Evolutionary conservation across 2,329 filamentous ascomycete species (phyloP).

Genomic region (Pyrenochaeta sp.): DNA sequence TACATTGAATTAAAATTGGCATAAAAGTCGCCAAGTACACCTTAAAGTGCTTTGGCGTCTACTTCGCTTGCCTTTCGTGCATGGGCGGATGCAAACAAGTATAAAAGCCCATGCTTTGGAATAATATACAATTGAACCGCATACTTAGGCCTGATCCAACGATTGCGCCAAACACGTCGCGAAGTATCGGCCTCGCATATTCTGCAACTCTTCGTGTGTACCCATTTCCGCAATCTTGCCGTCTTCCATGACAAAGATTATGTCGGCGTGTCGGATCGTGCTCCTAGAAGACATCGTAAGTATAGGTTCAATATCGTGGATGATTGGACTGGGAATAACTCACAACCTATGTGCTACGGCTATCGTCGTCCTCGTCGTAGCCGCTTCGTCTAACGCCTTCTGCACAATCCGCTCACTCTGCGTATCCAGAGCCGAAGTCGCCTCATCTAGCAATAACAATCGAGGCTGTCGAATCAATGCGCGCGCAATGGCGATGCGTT

Average conservation of each 20-base stretch:
- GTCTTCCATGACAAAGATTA: conserved; percentile 50
- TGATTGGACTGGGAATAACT: conserved; percentile 1
- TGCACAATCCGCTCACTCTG: conserved; percentile 33
- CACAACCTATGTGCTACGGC: conserved; percentile 59
- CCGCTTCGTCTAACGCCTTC: conserved; percentile 61
- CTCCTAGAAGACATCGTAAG: too few species aligned
- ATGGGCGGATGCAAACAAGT: too few species aligned
- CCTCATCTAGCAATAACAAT: conserved; percentile 47
- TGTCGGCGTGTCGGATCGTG: conserved; percentile 48
- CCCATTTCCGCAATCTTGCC: conserved; percentile 50
- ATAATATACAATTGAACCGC: too few species aligned
- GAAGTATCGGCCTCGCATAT: not conserved
- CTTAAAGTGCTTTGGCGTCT: too few species aligned
- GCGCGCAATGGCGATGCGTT: conserved; percentile 75
- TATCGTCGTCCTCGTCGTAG: conserved; percentile 49
- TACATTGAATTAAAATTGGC: too few species aligned
- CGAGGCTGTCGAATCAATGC: conserved; percentile 69
- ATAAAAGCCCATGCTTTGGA: too few species aligned
- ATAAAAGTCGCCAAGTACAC: too few species aligned
- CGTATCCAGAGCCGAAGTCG: conserved; percentile 50
- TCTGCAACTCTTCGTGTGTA: conserved; percentile 42
- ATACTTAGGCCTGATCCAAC: too few species aligned
- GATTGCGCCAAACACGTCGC: too few species aligned
- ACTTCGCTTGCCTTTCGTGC: too few species aligned
- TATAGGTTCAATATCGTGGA: too few species aligned